Conservation (phyloP, 225 moss, liverwort and hornwort species). For the Antitrichia curtipendula region DNA sequence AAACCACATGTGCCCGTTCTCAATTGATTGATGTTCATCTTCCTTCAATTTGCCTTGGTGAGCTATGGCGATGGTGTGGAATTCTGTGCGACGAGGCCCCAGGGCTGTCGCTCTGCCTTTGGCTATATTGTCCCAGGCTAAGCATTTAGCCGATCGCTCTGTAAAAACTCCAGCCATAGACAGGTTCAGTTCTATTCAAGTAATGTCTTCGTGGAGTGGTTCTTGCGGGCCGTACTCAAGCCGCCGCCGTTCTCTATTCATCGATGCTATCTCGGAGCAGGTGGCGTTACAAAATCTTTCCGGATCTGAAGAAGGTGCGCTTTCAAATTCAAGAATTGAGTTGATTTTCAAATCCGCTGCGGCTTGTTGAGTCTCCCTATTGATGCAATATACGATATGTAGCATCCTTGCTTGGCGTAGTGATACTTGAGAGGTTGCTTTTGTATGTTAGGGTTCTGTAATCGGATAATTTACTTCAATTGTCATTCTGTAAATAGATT, state of each 20-base stretch:
- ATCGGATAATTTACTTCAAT: no score
- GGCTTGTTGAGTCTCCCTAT: not conserved
- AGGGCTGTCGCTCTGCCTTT: not conserved
- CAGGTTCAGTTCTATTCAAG: not conserved
- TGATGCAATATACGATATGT: not conserved
- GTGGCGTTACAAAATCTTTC: conserved; percentile 25
- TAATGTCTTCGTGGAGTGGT: not conserved
- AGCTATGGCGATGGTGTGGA: conserved; percentile 9
- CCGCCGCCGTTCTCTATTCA: conserved; percentile 15
- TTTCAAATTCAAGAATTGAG: not conserved
- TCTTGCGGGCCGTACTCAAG: not conserved
- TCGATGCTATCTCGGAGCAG: conserved; percentile 26
- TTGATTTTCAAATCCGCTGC: not conserved
- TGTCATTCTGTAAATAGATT: not conserved
- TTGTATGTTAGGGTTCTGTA: not conserved
- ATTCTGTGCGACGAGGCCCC: not conserved
- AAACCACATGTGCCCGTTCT: not conserved
- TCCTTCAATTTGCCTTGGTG: not conserved
- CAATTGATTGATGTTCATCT: not conserved
- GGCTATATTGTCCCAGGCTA: not conserved
- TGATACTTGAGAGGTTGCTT: not conserved
- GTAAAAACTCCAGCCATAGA: not conserved
- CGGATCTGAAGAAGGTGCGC: conserved; percentile 41
- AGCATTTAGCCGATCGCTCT: not conserved
- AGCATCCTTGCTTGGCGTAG: not conserved